Conservation (phyloP, 306 rosid species). For the Neltuma alba region DNA sequence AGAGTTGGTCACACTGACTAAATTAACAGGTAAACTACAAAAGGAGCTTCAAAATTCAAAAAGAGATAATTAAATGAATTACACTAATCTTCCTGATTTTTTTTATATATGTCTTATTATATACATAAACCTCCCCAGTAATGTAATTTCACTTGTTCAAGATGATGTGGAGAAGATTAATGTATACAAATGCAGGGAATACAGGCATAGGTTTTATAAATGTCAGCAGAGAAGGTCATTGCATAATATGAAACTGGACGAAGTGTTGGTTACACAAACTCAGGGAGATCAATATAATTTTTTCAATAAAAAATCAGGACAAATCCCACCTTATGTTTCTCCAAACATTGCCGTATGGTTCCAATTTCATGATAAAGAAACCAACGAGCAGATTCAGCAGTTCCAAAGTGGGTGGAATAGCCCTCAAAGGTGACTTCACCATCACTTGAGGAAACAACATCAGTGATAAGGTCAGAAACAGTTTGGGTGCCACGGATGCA, state of each 20-base stretch:
- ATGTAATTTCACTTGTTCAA: not conserved
- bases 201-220: conserved; percentile 4
- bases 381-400: conserved; percentile 94
- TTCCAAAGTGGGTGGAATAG: conserved; percentile 90
- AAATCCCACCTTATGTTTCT: conserved; percentile 74
- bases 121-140: not conserved
- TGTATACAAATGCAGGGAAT: not conserved
- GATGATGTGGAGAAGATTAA: not conserved
- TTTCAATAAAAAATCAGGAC: conserved; percentile 4
- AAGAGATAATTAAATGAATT: conserved; percentile 13
- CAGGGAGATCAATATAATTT: not conserved
- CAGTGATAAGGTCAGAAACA: conserved; percentile 90
- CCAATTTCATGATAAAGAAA: conserved; percentile 79
- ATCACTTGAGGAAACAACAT: conserved; percentile 71
- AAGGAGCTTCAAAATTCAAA: conserved; percentile 26
- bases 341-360: conserved; percentile 65
- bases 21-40: conserved; percentile 28
- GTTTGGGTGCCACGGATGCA: conserved; percentile 95
- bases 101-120: not conserved
- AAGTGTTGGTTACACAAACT: not conserved
- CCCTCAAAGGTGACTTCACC: conserved; percentile 84
- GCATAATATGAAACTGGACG: not conserved
- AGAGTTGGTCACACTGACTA: conserved; percentile 48
- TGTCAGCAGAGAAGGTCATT: not conserved
- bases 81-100: not conserved